Evolutionary conservation across 2,329 filamentous ascomycete genomes (phyloP).

Genomic region (Pyrenochaeta sp.): DNA sequence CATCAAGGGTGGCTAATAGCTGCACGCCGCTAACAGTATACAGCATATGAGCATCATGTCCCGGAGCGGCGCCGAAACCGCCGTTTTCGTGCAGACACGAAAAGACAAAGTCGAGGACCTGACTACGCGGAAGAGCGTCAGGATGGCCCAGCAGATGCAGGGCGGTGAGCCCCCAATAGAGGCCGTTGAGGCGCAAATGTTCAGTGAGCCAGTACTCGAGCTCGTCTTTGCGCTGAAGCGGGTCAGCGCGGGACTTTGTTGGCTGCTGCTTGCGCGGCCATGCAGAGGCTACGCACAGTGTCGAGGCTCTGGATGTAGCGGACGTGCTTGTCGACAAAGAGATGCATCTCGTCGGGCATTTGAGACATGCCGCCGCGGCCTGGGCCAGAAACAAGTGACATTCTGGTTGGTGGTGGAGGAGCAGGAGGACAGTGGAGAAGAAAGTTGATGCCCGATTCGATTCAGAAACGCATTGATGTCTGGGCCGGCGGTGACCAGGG

Average conservation of each 20-base stretch:
- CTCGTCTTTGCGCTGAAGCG: constrained; percentile 80
- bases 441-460: background rate
- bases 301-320: constrained; percentile 93
- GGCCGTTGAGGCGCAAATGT: constrained; percentile 90
- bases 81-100: constrained; percentile 90
- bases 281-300: constrained; percentile 65
- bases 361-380: constrained; percentile 58
- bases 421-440: too few species aligned
- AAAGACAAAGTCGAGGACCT: constrained; percentile 91
- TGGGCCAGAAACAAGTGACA: constrained; percentile 69
- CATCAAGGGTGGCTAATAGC: constrained; percentile 87
- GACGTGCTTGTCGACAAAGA: constrained; percentile 76
- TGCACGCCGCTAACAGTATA: constrained; percentile 96
- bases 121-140: constrained; percentile 79
- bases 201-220: constrained; percentile 98
- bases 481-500: constrained; percentile 6
- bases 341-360: constrained; percentile 58
- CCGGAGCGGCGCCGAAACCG: constrained; percentile 92
- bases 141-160: constrained; percentile 84
- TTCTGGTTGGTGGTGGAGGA: constrained; percentile 39
- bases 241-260: constrained; percentile 47
- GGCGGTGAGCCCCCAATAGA: constrained; percentile 95
- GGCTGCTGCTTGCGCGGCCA: constrained; percentile 25
- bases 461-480: constrained; percentile 12
- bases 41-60: constrained; percentile 94